Evolutionary conservation across 2,329 filamentous ascomycete genomes (phyloP).

Genomic region (Arachnomyces sp.): DNA sequence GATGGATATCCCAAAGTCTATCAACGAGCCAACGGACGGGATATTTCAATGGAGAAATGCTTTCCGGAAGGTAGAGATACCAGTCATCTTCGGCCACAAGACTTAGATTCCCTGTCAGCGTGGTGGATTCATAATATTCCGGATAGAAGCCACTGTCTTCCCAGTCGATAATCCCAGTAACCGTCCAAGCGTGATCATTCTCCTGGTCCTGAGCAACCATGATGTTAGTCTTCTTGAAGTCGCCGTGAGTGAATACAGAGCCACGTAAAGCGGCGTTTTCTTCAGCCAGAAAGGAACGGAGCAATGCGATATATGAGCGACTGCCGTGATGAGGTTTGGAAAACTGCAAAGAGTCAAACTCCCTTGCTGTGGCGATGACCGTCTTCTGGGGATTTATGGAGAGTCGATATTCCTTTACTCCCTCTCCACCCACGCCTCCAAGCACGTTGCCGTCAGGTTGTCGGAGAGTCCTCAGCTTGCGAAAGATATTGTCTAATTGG

Average conservation of each 20-base stretch:
- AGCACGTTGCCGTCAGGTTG: slow-evolving; percentile 12
- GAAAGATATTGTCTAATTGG: slow-evolving; percentile 14
- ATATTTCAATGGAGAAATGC: slow-evolving; percentile 17
- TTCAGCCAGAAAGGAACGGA: slow-evolving; percentile 16
- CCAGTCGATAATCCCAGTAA: slow-evolving; percentile 26
- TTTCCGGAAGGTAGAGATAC: slow-evolving; percentile 21
- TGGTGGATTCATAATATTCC: slow-evolving; percentile 21
- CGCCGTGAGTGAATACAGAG: slow-evolving; percentile 11
- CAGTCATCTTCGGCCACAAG: slow-evolving; percentile 20
- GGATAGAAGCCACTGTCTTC: slow-evolving; percentile 27
- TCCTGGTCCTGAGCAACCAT: slow-evolving; percentile 10
- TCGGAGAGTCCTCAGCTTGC: slow-evolving; percentile 15
- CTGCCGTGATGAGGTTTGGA: slow-evolving; percentile 16
- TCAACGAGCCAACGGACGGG: slow-evolving; percentile 9
- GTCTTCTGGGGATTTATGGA: slow-evolving; percentile 15
- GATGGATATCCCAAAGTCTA: slow-evolving; percentile 7
- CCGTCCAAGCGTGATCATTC: slow-evolving; percentile 6
- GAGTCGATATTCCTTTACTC: slow-evolving; percentile 18
- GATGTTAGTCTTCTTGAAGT: slow-evolving; percentile 8
- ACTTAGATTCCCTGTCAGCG: slow-evolving; percentile 13
- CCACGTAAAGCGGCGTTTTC: slow-evolving; percentile 5
- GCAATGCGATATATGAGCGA: slow-evolving; percentile 15
- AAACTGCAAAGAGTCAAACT: slow-evolving; percentile 19
- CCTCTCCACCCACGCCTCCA: slow-evolving; percentile 21
- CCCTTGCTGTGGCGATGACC: slow-evolving; percentile 15